Percentiles rank a stretch among this genome's conserved stretches.
These are phyloP conservation scores for Clitopilus passeckerianus DNA, from an alignment of 768 basidiomycete genomes.

Conservation along the genomic window DNA sequence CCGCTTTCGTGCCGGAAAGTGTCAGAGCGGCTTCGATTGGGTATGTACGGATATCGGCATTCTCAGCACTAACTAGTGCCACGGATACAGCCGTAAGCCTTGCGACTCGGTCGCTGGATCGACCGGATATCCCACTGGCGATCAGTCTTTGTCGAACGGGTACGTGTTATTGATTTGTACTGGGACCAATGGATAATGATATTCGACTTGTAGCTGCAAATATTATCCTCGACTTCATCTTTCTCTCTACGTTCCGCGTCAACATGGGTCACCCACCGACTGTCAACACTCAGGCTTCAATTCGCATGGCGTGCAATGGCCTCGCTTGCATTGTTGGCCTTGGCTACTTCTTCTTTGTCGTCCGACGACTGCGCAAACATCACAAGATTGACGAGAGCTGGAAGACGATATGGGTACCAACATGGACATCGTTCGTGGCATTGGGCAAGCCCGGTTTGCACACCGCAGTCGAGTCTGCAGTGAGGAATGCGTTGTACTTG, in stretches of 20 bases:
- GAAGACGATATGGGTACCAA: background rate
- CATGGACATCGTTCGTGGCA: background rate
- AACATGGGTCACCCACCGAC: background rate
- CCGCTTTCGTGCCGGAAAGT: slow-evolving; percentile 1
- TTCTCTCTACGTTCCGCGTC: slow-evolving; percentile 1
- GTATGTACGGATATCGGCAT: slow-evolving; percentile 1
- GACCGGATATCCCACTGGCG: slow-evolving; percentile 1
- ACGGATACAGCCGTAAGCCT: slow-evolving; percentile 2
- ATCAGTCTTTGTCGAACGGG: background rate
- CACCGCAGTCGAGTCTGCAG: background rate
- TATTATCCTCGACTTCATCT: slow-evolving; percentile 2
- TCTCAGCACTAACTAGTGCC: slow-evolving; percentile 1
- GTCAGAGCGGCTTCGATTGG: background rate
- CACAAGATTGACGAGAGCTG: slow-evolving; percentile 1
- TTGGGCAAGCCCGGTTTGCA: background rate
- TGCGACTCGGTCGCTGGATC: slow-evolving; percentile 1
- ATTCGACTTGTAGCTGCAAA: background rate
- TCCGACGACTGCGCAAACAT: slow-evolving; percentile 1
- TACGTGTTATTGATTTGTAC: background rate
- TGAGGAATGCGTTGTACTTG: slow-evolving; percentile 4
- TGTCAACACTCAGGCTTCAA: slow-evolving; percentile 2
- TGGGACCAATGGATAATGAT: background rate
- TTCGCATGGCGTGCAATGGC: background rate
- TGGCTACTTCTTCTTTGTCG: slow-evolving; percentile 11
- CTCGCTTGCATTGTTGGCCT: slow-evolving; percentile 5